Percentiles rank a stretch among this genome's conserved stretches.
These are phyloP conservation scores for Mycena sanguinolenta DNA, from an alignment of 768 basidiomycete genomes.

Conservation along the genomic window DNA sequence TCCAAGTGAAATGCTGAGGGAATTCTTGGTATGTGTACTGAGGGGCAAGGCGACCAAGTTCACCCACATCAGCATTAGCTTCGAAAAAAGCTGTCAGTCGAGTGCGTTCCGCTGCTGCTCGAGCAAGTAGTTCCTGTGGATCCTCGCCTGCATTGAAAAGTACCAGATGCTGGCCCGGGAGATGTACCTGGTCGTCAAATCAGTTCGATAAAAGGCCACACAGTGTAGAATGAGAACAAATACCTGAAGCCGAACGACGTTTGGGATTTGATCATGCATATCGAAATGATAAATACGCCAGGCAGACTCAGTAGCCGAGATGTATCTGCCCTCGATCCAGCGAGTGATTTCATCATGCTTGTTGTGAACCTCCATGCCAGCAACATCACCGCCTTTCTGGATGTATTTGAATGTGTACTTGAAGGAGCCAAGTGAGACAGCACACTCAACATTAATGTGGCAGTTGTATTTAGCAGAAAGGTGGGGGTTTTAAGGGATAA, in stretches of 20 bases:
- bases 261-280: conserved; percentile 48
- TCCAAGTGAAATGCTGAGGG: conserved; percentile 46
- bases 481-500: conserved; percentile 51
- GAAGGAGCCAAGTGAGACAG: conserved; percentile 46
- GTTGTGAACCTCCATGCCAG: conserved; percentile 2
- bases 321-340: conserved; percentile 8
- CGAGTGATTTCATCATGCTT: conserved; percentile 1
- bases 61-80: conserved; percentile 40
- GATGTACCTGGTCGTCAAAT: not conserved
- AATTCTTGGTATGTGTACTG: conserved; percentile 50
- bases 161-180: conserved; percentile 4
- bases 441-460: conserved; percentile 58
- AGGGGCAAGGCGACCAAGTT: conserved; percentile 24
- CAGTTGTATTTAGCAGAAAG: conserved; percentile 48
- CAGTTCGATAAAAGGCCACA: not conserved
- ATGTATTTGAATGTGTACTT: conserved; percentile 21
- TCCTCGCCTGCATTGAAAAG: conserved; percentile 1
- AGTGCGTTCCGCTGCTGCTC: conserved; percentile 33
- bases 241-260: conserved; percentile 45
- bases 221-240: conserved; percentile 46
- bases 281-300: conserved; percentile 37
- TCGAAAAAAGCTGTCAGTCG: conserved; percentile 48
- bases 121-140: conserved; percentile 21
- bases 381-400: too few species aligned
- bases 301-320: not conserved